phyloP scores from a whole-genome alignment of 495 filamentous ascomycete species.

The Usnea hakonensis region DNA sequence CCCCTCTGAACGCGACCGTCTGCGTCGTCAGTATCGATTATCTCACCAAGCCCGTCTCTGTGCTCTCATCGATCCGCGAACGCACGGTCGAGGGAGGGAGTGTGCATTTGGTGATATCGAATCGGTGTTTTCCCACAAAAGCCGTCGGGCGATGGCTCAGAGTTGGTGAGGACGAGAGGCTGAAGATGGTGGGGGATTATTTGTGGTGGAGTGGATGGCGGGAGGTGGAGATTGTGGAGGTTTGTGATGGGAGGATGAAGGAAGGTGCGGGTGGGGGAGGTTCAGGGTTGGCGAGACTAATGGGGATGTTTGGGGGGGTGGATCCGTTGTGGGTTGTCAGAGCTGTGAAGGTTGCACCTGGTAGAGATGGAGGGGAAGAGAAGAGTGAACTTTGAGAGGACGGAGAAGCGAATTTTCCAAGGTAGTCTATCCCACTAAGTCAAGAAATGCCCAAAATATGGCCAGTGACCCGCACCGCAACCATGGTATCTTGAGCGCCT shows the following conservation, averaged over 20 bases:
- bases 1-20: conserved; percentile 30
- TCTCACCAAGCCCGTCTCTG: conserved; percentile 32
- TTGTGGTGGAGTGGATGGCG: conserved; percentile 39
- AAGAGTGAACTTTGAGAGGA: conserved; percentile 16
- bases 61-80: conserved; percentile 29
- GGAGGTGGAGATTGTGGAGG: conserved; percentile 39
- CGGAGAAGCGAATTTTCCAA: not conserved
- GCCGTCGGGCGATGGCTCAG: conserved; percentile 31
- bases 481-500: not conserved
- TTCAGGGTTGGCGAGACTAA: conserved; percentile 6
- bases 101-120: conserved; percentile 39
- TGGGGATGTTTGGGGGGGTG: conserved; percentile 23
- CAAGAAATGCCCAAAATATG: not conserved
- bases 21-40: conserved; percentile 42
- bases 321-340: conserved; percentile 32
- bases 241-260: conserved; percentile 29
- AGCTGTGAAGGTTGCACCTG: conserved; percentile 23
- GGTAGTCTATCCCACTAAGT: not conserved
- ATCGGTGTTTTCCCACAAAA: conserved; percentile 43
- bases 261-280: conserved; percentile 7
- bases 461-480: not conserved
- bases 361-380: conserved; percentile 1
- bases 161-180: conserved; percentile 29
- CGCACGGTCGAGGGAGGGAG: conserved; percentile 29
- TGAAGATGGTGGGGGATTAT: conserved; percentile 40